Base-by-base conservation (phyloP, 2,329 filamentous ascomycete genomes). In the Aspergillus luchuensis region DNA sequence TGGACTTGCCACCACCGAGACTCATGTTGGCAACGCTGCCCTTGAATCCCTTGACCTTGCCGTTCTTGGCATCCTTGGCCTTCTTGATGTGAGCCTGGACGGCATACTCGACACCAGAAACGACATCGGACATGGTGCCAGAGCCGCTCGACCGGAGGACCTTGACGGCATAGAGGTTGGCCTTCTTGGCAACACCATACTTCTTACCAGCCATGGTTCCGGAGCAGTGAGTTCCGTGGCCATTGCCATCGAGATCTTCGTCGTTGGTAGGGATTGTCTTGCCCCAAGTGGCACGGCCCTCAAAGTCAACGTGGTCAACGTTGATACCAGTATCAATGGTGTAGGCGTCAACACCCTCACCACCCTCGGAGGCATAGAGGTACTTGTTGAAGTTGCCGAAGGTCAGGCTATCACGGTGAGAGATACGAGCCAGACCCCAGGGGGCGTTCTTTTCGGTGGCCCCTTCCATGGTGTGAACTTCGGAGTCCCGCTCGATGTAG, bases 111-210 rank as follows among this genome's bases (percentile, higher is more conserved):
- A 99, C 95, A 78, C 95, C 95, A 84, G 96, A 96, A 75, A 99
- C 92, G 70, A 99, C 95, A 76, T 99, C 95, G 60, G 93, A 93
- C 96, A 99, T 99, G 77, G 92, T 93, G 72, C 95, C 95, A 53
- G 94, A 97, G 72, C 95, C 95, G 80, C 97, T 99, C 72, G 94
- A 97, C 77, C 90, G 88, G 71, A 99, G 90, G 43, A 99, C 95
- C 89, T 99, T 99, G 84, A 99, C 93, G 67, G 95, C 95, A 74
- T 96, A 93, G 78, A 99, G 84, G 71, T 91, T 88, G 75, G 96
- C 95, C 87, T 98, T 97, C 89, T 99, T 99, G 78, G 95, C 94
- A 66, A 99, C 95, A 87, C 95, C 95, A 76, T 97, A 99, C 85
- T 97, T 97, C 88, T 95, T 96, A 77, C 96, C 95, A 67, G 91